Base-by-base conservation (phyloP, 2,329 filamentous ascomycete genomes). In the Aureobasidium sp. region DNA sequence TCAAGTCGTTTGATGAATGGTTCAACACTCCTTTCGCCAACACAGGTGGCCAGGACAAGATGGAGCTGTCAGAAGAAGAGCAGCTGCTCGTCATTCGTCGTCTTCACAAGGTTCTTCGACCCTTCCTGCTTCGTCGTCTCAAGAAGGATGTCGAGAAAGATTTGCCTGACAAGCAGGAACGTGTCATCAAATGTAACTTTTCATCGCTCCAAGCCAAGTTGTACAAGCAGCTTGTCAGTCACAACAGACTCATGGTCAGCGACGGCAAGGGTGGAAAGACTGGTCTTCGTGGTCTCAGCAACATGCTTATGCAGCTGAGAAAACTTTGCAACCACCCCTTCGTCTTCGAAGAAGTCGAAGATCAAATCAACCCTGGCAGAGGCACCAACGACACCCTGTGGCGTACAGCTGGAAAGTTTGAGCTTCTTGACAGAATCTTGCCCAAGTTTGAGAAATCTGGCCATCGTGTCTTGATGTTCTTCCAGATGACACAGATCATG, bases 401-500 rank as follows among this genome's bases (percentile, higher is more conserved):
- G 94, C 87, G 94, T 76, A 95, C 93, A 2, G 86, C 93, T 34
- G 95, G 94, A 72, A 99, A 99, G 77, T 99, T 99, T 70, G 94
- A 99, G 78, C 82, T 99, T 34, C 82, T 99, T 29, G 94, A 99
- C 74, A 84, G 94, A 57, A 82, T 99, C 65, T 76, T 99, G 66
- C 94, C 94, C 51, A 99, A 99, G 77, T 97, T 99, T 76, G 85
- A 90, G 68, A 87, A 84, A 3, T 92, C 90, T 1, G 91, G 91
- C 17, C 94, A 99, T 84, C 89, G 94, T 76, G 91, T 97, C 31
- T 82, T 99, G 74, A 97, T 99, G 89, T 99, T 99, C 84, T 99
- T 99, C 82, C 94, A 99, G 75, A 99, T 99, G 94, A 99, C 94
- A 4, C 92, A 96, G 65, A 99, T 99, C 73, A 99, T 99, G 94